Evolutionary conservation across 345 rosid genomes (phyloP), one percentile per base, ranked within the genome.

Genomic region (Mangifera indica): DNA sequence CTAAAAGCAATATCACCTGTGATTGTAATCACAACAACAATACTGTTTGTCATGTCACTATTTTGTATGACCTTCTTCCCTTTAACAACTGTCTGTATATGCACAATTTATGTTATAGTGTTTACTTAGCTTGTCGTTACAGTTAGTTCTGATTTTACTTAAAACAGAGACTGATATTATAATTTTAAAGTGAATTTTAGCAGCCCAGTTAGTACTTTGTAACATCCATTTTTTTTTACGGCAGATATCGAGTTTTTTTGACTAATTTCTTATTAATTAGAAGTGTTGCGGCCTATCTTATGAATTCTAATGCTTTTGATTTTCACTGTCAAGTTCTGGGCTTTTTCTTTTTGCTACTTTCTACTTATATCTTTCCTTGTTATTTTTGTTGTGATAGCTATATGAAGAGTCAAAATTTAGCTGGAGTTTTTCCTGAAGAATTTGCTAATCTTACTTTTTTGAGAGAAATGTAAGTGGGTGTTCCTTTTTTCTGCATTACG

Each of bases 381-480:
- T 32, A 44, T 56, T 78, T 9, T 29, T 61, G 20, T 26, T 20
- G 34, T 60, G 44, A 77, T 86, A 95, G 98, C 34, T 24, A 10
- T 51, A 78, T 92, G 34, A 90, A 87, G 79, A 67, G 84, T 63
- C 80, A 80, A 17, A 89, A 81, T 69, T 75, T 95, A 73, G 75
- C 82, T 7, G 99, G 97, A 59, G 55, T 52, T 66, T 18, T 93
- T 66, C 97, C 97, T n/a, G 76, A 71, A 70, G 97, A 91, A 54
- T 76, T 93, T 22, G 87, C 76, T 45, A 83, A 87, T 60, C 97
- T 93, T 26, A 80, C 86, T 40, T 67, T 56, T 71, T 81, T 93
- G 44, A 48, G 0, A 44, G 80, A 84, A 75, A 45, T 93, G 98
- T 93, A 83, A 64, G 94, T 77, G 25, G 40, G 17, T 44, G 17